A percentile compares a stretch with the other conserved stretches of the same genome.
These are phyloP conservation scores for Pontederia paniculata DNA, from an alignment of 176 grass and related monocot species.

Conservation along the genomic window DNA sequence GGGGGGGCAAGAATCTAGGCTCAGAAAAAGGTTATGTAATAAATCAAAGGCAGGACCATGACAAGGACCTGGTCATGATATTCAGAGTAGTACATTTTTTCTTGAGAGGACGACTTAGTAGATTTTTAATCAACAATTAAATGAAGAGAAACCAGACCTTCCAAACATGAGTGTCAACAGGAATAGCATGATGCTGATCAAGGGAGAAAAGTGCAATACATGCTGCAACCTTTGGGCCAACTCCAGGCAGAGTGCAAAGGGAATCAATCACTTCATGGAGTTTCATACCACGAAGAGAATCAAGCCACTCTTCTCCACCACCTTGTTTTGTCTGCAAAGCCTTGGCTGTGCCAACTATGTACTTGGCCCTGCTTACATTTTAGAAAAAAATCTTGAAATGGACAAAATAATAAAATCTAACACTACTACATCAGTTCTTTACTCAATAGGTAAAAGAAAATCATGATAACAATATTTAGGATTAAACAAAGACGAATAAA, in stretches of 20 bases:
- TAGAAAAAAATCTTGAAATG: neutral
- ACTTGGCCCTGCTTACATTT: conserved; percentile 59
- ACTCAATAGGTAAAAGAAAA: neutral
- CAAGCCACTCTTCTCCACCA: conserved; percentile 79
- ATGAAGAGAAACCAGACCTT: conserved; percentile 39
- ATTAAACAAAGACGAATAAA: too few species aligned
- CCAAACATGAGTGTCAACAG: conserved; percentile 94
- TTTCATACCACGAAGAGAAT: conserved; percentile 42
- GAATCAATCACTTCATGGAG: conserved; percentile 60
- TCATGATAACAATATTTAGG: neutral
- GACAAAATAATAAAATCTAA: neutral
- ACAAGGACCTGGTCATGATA: neutral
- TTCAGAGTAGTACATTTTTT: neutral
- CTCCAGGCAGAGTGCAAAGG: conserved; percentile 83
- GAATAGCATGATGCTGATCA: conserved; percentile 86
- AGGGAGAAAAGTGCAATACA: conserved; percentile 93
- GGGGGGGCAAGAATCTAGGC: too few species aligned
- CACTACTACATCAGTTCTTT: neutral
- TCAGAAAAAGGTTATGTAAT: too few species aligned
- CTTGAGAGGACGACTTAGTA: too few species aligned
- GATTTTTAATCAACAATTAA: neutral
- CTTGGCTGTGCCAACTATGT: conserved; percentile 63
- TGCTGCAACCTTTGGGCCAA: conserved; percentile 87
- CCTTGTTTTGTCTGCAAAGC: conserved; percentile 54
- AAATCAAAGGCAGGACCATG: neutral